phyloP scores from a whole-genome alignment of 306 rosid species.

The Cicer chorassanicum region DNA sequence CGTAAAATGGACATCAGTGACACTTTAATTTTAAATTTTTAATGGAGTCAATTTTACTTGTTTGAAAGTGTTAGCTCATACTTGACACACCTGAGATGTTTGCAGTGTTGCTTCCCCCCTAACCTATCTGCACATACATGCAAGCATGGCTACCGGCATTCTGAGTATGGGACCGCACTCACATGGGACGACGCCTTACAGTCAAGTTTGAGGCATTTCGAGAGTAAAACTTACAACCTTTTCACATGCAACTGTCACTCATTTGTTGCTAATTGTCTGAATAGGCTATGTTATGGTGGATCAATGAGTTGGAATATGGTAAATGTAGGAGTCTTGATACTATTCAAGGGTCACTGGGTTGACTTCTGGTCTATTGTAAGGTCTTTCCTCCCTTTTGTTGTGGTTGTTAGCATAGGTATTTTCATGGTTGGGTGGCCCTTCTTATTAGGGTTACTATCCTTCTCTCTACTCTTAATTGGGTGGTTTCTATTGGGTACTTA shows the following conservation, averaged over 20 bases:
- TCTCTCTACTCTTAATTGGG: constrained; percentile 70
- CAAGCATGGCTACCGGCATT: constrained; percentile 68
- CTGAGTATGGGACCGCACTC: constrained; percentile 71
- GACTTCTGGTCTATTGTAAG: constrained; percentile 63
- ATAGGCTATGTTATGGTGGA: constrained; percentile 72
- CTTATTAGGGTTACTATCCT: constrained; percentile 60
- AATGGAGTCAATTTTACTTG: not conserved
- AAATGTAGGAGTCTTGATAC: constrained; percentile 69
- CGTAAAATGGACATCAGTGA: no score
- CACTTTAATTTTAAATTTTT: not conserved
- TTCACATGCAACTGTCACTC: constrained; percentile 92
- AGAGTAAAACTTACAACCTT: constrained; percentile 77
- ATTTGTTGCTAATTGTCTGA: constrained; percentile 77
- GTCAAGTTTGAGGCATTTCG: constrained; percentile 62
- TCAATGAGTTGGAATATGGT: constrained; percentile 95
- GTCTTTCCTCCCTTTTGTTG: constrained; percentile 79
- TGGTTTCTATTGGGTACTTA: constrained; percentile 82
- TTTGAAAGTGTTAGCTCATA: constrained; percentile 25
- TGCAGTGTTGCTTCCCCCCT: constrained; percentile 88
- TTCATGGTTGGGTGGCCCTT: constrained; percentile 83
- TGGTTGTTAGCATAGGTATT: constrained; percentile 73
- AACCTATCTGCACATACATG: constrained; percentile 74
- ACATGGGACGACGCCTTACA: constrained; percentile 88
- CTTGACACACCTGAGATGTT: constrained; percentile 45
- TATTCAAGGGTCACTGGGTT: constrained; percentile 88